Percentiles rank a stretch among this genome's conserved stretches.
Evolutionary conservation across 75 land plant genomes (phyloP).

Genomic region (Azolla pinnata): DNA sequence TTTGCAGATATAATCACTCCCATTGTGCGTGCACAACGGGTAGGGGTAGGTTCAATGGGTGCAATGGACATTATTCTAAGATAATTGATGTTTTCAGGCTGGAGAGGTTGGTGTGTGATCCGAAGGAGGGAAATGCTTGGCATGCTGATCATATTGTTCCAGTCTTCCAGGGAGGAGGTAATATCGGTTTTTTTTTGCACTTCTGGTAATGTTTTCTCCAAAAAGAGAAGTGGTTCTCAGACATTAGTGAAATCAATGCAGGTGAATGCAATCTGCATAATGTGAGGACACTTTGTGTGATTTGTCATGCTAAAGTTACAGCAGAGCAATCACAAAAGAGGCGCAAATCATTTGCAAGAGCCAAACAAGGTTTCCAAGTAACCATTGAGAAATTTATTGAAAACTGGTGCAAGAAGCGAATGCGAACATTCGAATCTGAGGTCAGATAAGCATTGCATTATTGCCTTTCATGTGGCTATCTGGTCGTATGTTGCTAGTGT

Average conservation of each 20-base stretch:
- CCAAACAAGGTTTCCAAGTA: conserved; percentile 42
- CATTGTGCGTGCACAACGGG: too few relatives aligned
- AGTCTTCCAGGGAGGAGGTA: conserved; percentile 91
- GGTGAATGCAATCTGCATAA: conserved; percentile 92
- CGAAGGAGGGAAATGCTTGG: conserved; percentile 92
- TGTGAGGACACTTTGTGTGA: conserved; percentile 90
- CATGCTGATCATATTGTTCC: conserved; percentile 96
- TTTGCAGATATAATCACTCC: too few relatives aligned
- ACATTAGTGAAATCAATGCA: conserved; percentile 11
- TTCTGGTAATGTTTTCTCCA: not conserved
- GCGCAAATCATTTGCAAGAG: conserved; percentile 16
- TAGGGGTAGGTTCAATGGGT: too few relatives aligned
- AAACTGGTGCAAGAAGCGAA: conserved; percentile 9
- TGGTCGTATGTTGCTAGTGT: too few relatives aligned
- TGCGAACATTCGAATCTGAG: not conserved
- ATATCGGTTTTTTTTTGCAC: not conserved
- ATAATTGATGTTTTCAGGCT: conserved; percentile 36
- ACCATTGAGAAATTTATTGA: conserved; percentile 31
- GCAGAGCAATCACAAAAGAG: conserved; percentile 55
- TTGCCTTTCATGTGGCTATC: too few relatives aligned
- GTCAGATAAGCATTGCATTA: too few relatives aligned
- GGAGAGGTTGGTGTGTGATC: conserved; percentile 58
- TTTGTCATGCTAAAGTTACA: conserved; percentile 85
- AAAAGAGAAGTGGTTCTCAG: not conserved
- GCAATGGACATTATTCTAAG: not conserved